Base-by-base conservation (phyloP, 768 basidiomycete species). In the Lentinula detonsa region DNA sequence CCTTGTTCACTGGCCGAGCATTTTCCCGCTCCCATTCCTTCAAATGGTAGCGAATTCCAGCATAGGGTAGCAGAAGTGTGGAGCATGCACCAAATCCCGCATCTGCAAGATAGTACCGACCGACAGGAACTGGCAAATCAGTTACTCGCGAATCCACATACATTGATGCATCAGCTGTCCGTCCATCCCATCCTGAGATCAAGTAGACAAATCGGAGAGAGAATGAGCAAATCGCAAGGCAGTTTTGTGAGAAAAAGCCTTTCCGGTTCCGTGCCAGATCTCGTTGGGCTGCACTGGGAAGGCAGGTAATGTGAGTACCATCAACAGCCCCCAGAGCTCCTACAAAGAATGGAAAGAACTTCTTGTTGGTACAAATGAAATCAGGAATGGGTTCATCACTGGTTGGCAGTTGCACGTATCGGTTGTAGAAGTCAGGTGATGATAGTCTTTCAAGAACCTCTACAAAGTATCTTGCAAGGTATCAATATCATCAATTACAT, bases 201-300 rank as follows among this genome's bases (percentile, higher is more conserved):
- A 65, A 23, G 55, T 70, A 72, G 1, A 61, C 61, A 55, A 71
- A 72, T 1, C 48, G 18, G 0, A 71, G 3, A 31, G 67, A 40
- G 46, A 70, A 65, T 7, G 64, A 61, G n/a, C 67, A 72, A 4
- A 50, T 48, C 16, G 69, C 68, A 5, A 73, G 65, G 21, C 57
- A 64, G 28, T 73, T 72, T 39, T 71, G 67, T n/a, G 67, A 64
- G 0, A 73, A n/a, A 7, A 54, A 58, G 0, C 67, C 72, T 51
- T 72, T 72, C 8, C 61, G 48, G 53, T 71, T 67, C 1, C 61
- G 49, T n/a, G 50, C 48, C 11, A 42, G 39, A 16, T 63, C 53
- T 8, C 46, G 54, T 13, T 70, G 65, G 7, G 33, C 51, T 11
- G 62, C 61, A 10, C 62, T 59, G 7, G 65, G 64, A 53, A 21